Base-by-base conservation (phyloP, 257 asterid species). In the Echites panduratus region DNA sequence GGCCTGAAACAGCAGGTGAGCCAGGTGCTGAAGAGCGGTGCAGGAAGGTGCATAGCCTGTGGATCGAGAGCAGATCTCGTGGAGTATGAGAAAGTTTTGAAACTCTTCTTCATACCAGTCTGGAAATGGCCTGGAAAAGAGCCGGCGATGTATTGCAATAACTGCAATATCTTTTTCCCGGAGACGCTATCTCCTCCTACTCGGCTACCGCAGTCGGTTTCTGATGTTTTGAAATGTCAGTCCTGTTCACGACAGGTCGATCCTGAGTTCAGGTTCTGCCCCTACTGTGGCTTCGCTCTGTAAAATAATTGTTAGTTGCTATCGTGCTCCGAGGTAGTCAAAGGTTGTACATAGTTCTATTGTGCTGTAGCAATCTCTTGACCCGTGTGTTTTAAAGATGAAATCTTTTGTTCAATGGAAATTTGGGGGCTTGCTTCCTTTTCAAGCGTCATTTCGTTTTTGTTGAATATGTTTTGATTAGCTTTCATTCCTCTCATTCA, bases 51-150 rank as follows among this genome's bases (percentile, higher is more conserved):
- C 82, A 80, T 89, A 19, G 87, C 88, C 38, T 92, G 97, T 77
- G 93, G 93, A 48, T 92, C 93, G 50, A 78, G 75, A 24, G 88
- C 92, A 35, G 96, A 92, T 79, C 89, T 92, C 16, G 95, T 92
- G 63, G 96, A 85, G 52, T 87, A 87, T 85, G 97, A 92, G 20
- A 92, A 87, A 38, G 92, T 87, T 48, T 76, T 92, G 59, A 92
- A 92, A 75, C 71, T 90, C 7, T 92, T 90, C 87, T 92, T 92
- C 82, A 84, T 92, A 27, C 97, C 97, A 24, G 93, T 88, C 0
- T 88, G 94, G 97, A 89, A 85, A 56, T 87, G 96, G 96, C 92
- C 94, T 11, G 97, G 92, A 2, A 87, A 90, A 71, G 85, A 87
- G 70, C 89, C 95, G 68, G 16, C 77, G 5, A 75, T 92, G 90